A percentile compares a stretch with the other conserved stretches of the same genome.
phyloP scores from a whole-genome alignment of 495 filamentous ascomycete genomes.

The Tuber umbilicatum region DNA sequence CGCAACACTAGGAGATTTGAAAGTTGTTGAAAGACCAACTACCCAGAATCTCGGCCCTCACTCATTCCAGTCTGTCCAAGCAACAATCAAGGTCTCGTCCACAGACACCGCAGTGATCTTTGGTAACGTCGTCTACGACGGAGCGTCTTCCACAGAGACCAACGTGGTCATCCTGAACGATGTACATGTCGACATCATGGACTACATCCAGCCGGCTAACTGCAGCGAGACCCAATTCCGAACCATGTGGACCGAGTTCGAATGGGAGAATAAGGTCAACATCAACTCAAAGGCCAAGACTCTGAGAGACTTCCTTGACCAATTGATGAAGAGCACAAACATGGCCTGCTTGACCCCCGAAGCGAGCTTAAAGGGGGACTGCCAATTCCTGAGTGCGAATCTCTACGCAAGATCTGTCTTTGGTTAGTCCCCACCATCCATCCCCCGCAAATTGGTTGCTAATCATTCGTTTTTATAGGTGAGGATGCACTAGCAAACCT shows the following conservation, averaged over 20 bases:
- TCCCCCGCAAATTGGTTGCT: slow-evolving; percentile 4
- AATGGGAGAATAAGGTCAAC: slow-evolving; percentile 99
- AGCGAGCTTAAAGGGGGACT: slow-evolving; percentile 92
- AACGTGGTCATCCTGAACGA: slow-evolving; percentile 99
- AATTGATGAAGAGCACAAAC: slow-evolving; percentile 95
- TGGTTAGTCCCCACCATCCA: slow-evolving; percentile 58
- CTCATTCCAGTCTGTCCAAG: slow-evolving; percentile 96
- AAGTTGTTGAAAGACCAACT: slow-evolving; percentile 92
- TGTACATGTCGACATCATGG: slow-evolving; percentile 99
- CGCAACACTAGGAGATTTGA: slow-evolving; percentile 92
- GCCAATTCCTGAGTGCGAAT: slow-evolving; percentile 95
- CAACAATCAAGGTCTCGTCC: slow-evolving; percentile 97
- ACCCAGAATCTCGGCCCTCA: slow-evolving; percentile 92
- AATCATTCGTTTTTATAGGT: slow-evolving; percentile 52
- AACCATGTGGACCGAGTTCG: slow-evolving; percentile 99
- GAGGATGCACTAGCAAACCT: slow-evolving; percentile 98
- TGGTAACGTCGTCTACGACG: slow-evolving; percentile 97
- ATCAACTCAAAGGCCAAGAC: slow-evolving; percentile 95
- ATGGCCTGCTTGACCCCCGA: slow-evolving; percentile 98
- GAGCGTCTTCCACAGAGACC: slow-evolving; percentile 86
- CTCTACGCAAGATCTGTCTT: slow-evolving; percentile 97
- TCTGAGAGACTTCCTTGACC: slow-evolving; percentile 84
- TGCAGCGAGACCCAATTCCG: slow-evolving; percentile 98
- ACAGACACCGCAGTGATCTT: slow-evolving; percentile 99
- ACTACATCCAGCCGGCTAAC: slow-evolving; percentile 95